phyloP scores from a whole-genome alignment of 1,284 basidiomycete species.

The Waitea zeae region DNA sequence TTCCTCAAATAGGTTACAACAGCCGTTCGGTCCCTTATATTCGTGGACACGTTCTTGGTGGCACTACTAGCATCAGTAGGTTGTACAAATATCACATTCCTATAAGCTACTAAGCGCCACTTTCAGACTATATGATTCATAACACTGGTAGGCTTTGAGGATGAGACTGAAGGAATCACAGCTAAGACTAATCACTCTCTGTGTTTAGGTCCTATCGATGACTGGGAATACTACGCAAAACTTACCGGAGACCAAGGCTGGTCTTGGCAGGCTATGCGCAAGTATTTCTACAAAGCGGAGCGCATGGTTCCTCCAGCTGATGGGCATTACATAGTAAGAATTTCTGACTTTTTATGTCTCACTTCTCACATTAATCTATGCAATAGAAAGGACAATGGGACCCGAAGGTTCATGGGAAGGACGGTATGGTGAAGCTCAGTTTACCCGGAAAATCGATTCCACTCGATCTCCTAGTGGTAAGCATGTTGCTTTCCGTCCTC shows the following conservation, averaged over 20 bases:
- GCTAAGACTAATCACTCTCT: too few species aligned
- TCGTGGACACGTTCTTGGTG: conserved; percentile 19
- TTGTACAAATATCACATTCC: neutral
- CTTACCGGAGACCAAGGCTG: conserved; percentile 16
- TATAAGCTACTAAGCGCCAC: neutral
- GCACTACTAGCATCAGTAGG: conserved; percentile 19
- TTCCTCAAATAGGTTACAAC: conserved; percentile 14
- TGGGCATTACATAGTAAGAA: neutral
- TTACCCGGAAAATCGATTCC: conserved; percentile 8
- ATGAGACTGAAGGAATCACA: too few species aligned
- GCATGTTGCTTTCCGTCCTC: conserved; percentile 9
- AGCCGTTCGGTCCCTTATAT: conserved; percentile 12
- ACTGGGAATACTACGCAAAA: conserved; percentile 19
- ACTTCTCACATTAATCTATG: neutral
- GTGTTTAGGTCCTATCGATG: conserved; percentile 21
- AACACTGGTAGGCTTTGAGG: too few species aligned
- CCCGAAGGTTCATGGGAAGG: neutral
- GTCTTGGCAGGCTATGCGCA: neutral
- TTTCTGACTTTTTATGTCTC: neutral
- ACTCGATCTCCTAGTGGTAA: conserved; percentile 12
- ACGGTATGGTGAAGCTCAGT: neutral
- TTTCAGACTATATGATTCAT: conserved; percentile 22
- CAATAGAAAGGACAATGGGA: neutral
- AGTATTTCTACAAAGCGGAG: neutral
- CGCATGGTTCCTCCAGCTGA: neutral